Conservation (phyloP, 768 basidiomycete species). For the Hygrophoropsis aurantiaca region DNA sequence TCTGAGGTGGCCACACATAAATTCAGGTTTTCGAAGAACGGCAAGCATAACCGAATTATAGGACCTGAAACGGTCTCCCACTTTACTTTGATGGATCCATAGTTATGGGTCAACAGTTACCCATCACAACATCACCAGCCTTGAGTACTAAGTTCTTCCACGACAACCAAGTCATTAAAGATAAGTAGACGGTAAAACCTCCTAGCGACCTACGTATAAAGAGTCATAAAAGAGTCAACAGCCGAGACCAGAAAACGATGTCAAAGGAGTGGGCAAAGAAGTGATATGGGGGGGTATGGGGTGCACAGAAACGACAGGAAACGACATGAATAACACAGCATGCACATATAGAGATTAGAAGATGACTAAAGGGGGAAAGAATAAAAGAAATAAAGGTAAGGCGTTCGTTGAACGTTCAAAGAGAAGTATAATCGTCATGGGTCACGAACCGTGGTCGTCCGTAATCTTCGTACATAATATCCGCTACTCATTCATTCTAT, state of each 20-base stretch:
- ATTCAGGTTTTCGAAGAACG: too few species aligned
- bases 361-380: neutral
- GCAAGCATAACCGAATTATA: too few species aligned
- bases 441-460: neutral
- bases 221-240: conserved; percentile 7
- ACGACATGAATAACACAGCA: conserved; percentile 1
- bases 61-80: too few species aligned
- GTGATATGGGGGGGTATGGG: neutral
- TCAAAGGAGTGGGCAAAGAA: conserved; percentile 1
- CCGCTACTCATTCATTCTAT: neutral
- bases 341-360: neutral
- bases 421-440: conserved; percentile 1
- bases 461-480: conserved; percentile 3
- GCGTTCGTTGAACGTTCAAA: conserved; percentile 1
- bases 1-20: too few species aligned
- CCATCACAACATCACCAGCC: too few species aligned
- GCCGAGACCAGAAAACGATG: conserved; percentile 1
- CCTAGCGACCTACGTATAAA: conserved; percentile 9
- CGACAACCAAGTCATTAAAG: conserved; percentile 6
- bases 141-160: too few species aligned
- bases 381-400: conserved; percentile 4
- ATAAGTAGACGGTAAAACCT: conserved; percentile 3
- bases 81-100: too few species aligned
- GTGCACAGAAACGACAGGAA: neutral
- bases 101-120: too few species aligned